These are phyloP conservation scores for Globisporangium megalacanthum DNA, from an alignment of 352 stramenopile genomes.

Conservation along the genomic window DNA sequence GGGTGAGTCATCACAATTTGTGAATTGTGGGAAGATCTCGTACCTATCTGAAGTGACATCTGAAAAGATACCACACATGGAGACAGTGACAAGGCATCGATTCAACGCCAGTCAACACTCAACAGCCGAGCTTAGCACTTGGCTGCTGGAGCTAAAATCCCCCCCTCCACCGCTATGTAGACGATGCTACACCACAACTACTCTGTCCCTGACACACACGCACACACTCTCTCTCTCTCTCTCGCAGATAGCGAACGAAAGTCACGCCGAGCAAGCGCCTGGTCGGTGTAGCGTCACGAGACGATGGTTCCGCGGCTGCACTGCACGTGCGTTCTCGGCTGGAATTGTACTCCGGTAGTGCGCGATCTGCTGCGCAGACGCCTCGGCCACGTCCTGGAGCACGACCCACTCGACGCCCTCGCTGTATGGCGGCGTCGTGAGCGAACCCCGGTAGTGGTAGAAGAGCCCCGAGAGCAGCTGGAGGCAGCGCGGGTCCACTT, in stretches of 20 bases:
- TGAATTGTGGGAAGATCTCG: no score
- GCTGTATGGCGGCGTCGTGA: constrained; percentile 71
- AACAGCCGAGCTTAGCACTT: no score
- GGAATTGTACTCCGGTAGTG: constrained; percentile 38
- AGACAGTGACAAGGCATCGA: no score
- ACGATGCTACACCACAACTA: no score
- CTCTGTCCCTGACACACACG: no score
- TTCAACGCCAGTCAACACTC: no score
- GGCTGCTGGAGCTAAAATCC: no score
- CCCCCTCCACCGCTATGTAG: no score
- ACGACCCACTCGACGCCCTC: constrained; percentile 74
- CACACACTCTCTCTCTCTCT: no score
- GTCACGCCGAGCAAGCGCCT: background rate
- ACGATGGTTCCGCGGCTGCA: constrained; percentile 46
- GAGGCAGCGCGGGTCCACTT: constrained; percentile 12
- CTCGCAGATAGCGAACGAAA: background rate
- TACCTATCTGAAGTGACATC: no score
- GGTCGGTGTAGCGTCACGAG: constrained; percentile 1
- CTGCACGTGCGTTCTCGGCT: constrained; percentile 37
- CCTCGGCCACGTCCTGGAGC: constrained; percentile 37
- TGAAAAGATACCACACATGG: no score
- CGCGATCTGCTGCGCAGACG: constrained; percentile 43
- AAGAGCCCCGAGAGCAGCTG: constrained; percentile 31
- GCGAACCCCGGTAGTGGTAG: constrained; percentile 55
- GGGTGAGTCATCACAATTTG: no score